Percentiles rank a stretch among this genome's conserved stretches.
These are phyloP conservation scores for Candida oleophila DNA, from an alignment of 805 yeast genomes.

Conservation along the genomic window DNA sequence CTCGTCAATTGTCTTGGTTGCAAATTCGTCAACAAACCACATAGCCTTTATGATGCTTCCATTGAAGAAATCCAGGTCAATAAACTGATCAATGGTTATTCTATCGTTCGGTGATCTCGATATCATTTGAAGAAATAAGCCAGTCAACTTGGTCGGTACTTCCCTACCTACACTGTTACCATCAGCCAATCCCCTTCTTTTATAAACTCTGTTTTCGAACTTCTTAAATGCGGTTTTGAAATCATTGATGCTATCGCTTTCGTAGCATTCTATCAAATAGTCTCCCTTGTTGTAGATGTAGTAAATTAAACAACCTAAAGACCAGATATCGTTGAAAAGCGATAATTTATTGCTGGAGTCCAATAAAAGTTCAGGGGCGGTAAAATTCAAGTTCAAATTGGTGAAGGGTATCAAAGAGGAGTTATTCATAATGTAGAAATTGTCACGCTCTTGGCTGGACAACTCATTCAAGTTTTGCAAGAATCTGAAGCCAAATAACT, in stretches of 20 bases:
- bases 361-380: constrained; percentile 81
- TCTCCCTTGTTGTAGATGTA: constrained; percentile 62
- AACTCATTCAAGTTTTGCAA: constrained; percentile 50
- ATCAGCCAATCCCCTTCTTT: constrained; percentile 27
- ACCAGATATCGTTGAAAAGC: constrained; percentile 76
- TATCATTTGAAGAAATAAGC: constrained; percentile 52
- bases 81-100: constrained; percentile 60
- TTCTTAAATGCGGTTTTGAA: constrained; percentile 55
- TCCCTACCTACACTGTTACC: constrained; percentile 47
- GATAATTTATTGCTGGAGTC: constrained; percentile 55
- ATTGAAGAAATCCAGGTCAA: constrained; percentile 74
- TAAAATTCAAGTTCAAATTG: constrained; percentile 66
- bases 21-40: constrained; percentile 77
- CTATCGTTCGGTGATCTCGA: constrained; percentile 58
- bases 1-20: constrained; percentile 69
- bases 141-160: constrained; percentile 57
- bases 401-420: constrained; percentile 81
- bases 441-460: constrained; percentile 47
- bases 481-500: constrained; percentile 68
- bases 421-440: constrained; percentile 65
- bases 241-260: constrained; percentile 53
- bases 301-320: constrained; percentile 75
- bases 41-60: constrained; percentile 80
- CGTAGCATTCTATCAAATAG: constrained; percentile 39
- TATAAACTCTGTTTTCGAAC: constrained; percentile 46